Base-by-base conservation (phyloP, 768 basidiomycete genomes). In the Mycena belliarum region DNA sequence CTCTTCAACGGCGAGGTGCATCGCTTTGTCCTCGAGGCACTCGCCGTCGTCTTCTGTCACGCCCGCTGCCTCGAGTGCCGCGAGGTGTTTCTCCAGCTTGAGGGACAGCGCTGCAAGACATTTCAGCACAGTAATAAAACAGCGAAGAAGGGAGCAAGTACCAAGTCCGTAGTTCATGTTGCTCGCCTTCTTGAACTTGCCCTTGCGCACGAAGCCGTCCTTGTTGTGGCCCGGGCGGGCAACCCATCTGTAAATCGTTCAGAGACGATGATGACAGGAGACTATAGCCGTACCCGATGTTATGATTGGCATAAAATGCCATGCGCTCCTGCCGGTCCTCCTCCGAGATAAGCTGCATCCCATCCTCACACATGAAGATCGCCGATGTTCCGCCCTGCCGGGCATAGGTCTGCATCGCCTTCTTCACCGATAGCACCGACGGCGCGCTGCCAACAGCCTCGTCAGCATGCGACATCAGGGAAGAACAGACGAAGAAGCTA, bases 141-240 rank as follows among this genome's bases (percentile, higher is more conserved):
- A 20, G 29, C 38, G 4, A 35, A 33, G 11, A 23, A 38, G 33
- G 8, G 20, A 7, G 24, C 64, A 12, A n/a, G 29, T 29, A 66
- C 78, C 76, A 6, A 86, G 75, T 2, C 85, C 89, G 65, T 86
- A 91, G 73, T 93, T 93, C 88, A 93, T 90, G 74, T 82, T 82
- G 60, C 74, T 76, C 51, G 89, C 90, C 72, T 94, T 94, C 78
- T 93, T 93, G 82, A 94, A 94, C 51, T 90, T 87, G 10, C 91
- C 92, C 7, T 91, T 90, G 70, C 94, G 91, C 77, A 94, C 92
- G 79, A 95, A 96, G 0, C 92, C 89, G 61, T 89, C 93, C 21
- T 86, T 87, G 68, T 69, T 77, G 68, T 93, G 91, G 3, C 79
- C 81, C 0, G 91, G 92, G n/a, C 91, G 82, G 25, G 92, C 88